Evolutionary conservation across 2,329 filamentous ascomycete species (phyloP).

Genomic region (Falciphora oryzae): DNA sequence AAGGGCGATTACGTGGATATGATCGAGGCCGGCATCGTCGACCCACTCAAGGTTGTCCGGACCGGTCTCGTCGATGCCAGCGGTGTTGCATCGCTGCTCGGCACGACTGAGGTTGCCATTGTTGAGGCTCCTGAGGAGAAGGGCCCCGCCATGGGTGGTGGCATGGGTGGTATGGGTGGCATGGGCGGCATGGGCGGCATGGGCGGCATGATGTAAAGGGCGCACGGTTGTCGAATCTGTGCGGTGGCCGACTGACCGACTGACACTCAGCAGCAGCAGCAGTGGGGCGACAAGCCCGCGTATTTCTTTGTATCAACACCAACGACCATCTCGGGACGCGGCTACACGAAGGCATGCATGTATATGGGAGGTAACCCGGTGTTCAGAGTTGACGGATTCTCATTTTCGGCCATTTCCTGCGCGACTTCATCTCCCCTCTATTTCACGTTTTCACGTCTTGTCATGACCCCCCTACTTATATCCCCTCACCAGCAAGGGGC

Average conservation of each 20-base stretch:
- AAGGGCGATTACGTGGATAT: conserved; percentile 99
- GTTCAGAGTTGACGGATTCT: conserved; percentile 2
- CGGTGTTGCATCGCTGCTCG: conserved; percentile 92
- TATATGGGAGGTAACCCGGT: conserved; percentile 3
- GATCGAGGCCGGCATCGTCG: conserved; percentile 93
- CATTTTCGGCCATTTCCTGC: conserved; percentile 1
- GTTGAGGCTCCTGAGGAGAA: conserved; percentile 96
- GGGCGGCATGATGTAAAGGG: conserved; percentile 57
- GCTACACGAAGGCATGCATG: conserved; percentile 3
- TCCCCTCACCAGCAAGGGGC: not conserved
- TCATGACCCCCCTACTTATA: not conserved
- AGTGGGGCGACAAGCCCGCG: not conserved
- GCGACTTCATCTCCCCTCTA: not conserved
- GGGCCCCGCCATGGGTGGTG: conserved; percentile 50
- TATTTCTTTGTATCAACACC: conserved; percentile 6
- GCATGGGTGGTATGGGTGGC: conserved; percentile 63
- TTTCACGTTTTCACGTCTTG: not conserved
- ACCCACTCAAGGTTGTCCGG: conserved; percentile 98
- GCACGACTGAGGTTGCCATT: conserved; percentile 96
- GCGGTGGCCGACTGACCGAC: not conserved
- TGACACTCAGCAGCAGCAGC: not conserved
- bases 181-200: conserved; percentile 52
- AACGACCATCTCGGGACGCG: not conserved
- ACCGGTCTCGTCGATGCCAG: conserved; percentile 92
- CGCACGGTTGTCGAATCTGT: not conserved